Conservation (phyloP, 2,329 filamentous ascomycete genomes). For the Apiospora marii region DNA sequence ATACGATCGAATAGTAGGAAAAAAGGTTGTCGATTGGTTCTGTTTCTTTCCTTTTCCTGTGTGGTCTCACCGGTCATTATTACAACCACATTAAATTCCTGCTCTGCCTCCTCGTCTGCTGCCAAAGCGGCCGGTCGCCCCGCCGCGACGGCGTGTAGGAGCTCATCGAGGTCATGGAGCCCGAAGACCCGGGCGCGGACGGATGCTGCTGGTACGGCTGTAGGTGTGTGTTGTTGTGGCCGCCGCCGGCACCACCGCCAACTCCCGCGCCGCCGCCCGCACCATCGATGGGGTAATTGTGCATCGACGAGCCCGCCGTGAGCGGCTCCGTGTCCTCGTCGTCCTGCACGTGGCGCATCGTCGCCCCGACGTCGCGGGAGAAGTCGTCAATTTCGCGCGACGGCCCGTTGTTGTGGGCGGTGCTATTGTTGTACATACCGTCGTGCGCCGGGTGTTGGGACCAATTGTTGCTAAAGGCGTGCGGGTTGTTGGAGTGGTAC, state of each 20-base stretch:
- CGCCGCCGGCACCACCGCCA: not conserved
- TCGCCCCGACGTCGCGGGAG: constrained; percentile 50
- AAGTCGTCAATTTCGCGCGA: constrained; percentile 55
- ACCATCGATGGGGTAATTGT: not conserved
- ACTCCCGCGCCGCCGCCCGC: not conserved
- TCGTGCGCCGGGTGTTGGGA: not conserved
- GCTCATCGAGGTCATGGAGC: constrained; percentile 13
- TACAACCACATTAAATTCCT: constrained; percentile 58
- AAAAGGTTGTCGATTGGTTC: not conserved
- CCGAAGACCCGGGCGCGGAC: not conserved
- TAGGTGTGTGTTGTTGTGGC: not conserved
- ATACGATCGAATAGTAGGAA: not conserved
- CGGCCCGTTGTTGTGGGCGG: constrained; percentile 26
- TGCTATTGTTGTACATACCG: not conserved
- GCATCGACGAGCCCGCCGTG: constrained; percentile 34
- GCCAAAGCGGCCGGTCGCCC: constrained; percentile 57
- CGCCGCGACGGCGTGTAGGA: constrained; percentile 29
- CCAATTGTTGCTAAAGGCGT: constrained; percentile 3
- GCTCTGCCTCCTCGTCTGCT: constrained; percentile 59
- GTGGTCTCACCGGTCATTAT: constrained; percentile 28
- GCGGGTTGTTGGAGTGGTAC: constrained; percentile 5
- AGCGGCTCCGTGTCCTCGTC: constrained; percentile 46
- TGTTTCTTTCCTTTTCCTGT: not conserved
- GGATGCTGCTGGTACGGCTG: not conserved
- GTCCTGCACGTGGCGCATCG: constrained; percentile 45